Base-by-base conservation (phyloP, 495 filamentous ascomycete species). In the Lepidopterella palustris region DNA sequence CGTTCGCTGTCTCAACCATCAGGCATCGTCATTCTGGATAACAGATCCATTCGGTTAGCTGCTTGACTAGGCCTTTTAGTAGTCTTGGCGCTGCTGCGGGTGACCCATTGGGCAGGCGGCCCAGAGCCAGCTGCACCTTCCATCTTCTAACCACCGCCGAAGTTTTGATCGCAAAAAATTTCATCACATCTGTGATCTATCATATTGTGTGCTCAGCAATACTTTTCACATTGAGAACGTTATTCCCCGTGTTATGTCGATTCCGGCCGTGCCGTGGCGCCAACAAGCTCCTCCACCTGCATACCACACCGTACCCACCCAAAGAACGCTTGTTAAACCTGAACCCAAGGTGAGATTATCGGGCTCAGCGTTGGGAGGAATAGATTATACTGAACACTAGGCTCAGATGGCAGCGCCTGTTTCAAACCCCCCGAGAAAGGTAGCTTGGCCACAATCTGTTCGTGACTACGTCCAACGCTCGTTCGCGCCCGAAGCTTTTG, bases 401-500 rank as follows among this genome's bases (percentile, higher is more conserved):
- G 15, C 27, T 23, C 58, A 42, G 29, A 59, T 69, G 23, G 42
- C 73, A 48, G 53, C 69, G 24, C 24, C 32, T 20, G 9, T 63
- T 23, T 73, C 65, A 21, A 49, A 66, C 53, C 58, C 70, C 27
- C 54, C 58, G 53, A 54, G 76, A 69, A 88, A 86, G 72, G 82
- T 87, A 66, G 81, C 86, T 65, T 96, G 87, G 83, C 84, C 89
- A 8, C 76, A 83, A 23, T 79, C 82, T 4, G 88, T 97, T 45
- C 88, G 90, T 48, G 70, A 76, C 50, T 97, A 95, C 67, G 91
- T 95, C 13, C 86, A 89, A 67, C 83, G 91, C 53, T 85, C 87
- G 20, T 95, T 97, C 71, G 86, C 84, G 9, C 79, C 82, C 5
- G 83, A 84, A 45, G 85, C 90, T 64, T 74, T 81, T 20, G 78